Evolutionary conservation across 371 early-diverging fungal species (phyloP), one percentile per base, ranked within the genome.

Genomic region (Parasitella parasitica): DNA sequence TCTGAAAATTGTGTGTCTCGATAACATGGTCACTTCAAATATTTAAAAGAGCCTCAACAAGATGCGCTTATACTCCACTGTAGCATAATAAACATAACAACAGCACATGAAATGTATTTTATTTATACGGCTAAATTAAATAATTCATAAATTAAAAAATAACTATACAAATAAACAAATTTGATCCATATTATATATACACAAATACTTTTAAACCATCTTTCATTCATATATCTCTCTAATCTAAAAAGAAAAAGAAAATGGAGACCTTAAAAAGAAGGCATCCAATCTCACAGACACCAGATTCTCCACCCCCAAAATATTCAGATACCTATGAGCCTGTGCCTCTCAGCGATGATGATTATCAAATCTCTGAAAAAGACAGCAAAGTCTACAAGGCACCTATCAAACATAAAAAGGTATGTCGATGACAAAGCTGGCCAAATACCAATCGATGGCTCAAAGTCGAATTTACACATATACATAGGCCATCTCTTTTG

Each of bases 261-360:
- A 66, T 66, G 70, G 67, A 66, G 38, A 57, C 39, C 18, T 18
- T 69, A 39, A 66, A 70, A 49, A 66, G 59, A 55, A 66, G 63
- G 52, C 62, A 58, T 46, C 53, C 48, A 16, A 30, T 32, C 4
- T 37, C 59, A 41, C 63, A 57, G 6, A 27, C 39, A 26, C 59
- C 63, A 36, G 41, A 61, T 38, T 61, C 67, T 43, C 58, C 67
- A n/a, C 59, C 63, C 24, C 67, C 67, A 11, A 62, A 58, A 46
- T 67, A 67, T 20, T 52, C 37, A 39, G 68, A 63, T 34, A 35
- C 59, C 4, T 67, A 56, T 62, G 63, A 67, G 34, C 49, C 68
- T 26, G 49, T 67, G 35, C 60, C 60, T 24, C 18, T 65, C 36
- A 65, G 48, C 6, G 58, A 58, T 26, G 62, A 35, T 4, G 39